Conservation (phyloP, 2,329 filamentous ascomycete genomes). For the Simplicillium sp. region DNA sequence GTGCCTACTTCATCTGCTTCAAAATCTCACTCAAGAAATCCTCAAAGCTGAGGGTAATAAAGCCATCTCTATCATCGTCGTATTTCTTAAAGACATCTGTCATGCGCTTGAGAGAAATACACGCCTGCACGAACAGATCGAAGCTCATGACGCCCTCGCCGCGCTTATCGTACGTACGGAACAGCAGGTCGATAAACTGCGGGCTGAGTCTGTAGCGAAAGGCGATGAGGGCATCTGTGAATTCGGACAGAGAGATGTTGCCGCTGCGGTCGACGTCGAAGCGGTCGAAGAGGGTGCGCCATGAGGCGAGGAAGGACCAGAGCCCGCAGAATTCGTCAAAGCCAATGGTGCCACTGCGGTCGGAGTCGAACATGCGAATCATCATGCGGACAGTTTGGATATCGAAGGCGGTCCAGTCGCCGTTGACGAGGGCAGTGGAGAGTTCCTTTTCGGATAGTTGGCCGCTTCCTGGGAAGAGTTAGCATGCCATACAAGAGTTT, state of each 20-base stretch:
- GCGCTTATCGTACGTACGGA: constrained; percentile 79
- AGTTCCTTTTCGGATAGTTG: constrained; percentile 81
- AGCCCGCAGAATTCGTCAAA: constrained; percentile 95
- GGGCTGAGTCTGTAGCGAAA: constrained; percentile 89
- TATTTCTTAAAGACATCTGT: constrained; percentile 99
- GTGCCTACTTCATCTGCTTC: constrained; percentile 51
- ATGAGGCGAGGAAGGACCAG: constrained; percentile 92
- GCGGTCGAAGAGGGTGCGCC: constrained; percentile 88
- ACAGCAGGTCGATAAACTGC: constrained; percentile 75
- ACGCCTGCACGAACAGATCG: constrained; percentile 94
- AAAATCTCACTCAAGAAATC: constrained; percentile 66
- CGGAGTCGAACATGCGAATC: constrained; percentile 98
- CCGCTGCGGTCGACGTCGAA: constrained; percentile 85
- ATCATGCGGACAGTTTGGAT: constrained; percentile 94
- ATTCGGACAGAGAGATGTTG: constrained; percentile 79
- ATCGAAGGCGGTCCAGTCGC: constrained; percentile 92
- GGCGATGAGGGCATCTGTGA: constrained; percentile 78
- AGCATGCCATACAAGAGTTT: background rate
- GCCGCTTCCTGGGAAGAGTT: constrained; percentile 50
- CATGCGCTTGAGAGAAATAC: constrained; percentile 95
- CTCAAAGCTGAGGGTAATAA: constrained; percentile 75
- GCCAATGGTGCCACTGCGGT: constrained; percentile 79
- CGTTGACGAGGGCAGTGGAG: constrained; percentile 84
- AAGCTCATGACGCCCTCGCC: constrained; percentile 70
- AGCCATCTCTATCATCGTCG: constrained; percentile 92